Evolutionary conservation across 73 alveolate genomes (phyloP).

Genomic region (Paramecium sexaurelia): DNA sequence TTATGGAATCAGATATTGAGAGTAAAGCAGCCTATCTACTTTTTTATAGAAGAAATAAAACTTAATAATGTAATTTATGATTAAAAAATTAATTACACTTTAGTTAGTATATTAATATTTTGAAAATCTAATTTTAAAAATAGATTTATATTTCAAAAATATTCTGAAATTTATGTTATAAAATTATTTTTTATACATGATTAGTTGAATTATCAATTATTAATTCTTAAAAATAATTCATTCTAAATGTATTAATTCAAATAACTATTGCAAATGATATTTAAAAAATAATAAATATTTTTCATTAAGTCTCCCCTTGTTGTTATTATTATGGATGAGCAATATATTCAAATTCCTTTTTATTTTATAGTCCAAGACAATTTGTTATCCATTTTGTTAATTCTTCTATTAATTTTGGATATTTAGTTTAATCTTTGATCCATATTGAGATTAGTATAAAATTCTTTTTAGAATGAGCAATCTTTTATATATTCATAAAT

Average conservation of each 20-base stretch:
- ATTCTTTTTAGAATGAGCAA: slow-evolving; percentile 35
- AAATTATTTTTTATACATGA: too few species aligned
- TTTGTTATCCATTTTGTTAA: background rate
- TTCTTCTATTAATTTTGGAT: slow-evolving; percentile 10
- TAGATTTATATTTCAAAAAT: too few species aligned
- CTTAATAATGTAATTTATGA: background rate
- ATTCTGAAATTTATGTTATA: too few species aligned
- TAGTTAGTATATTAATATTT: background rate
- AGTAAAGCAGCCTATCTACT: slow-evolving; percentile 81
- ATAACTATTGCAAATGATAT: background rate
- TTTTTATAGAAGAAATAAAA: slow-evolving; percentile 84
- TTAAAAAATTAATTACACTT: background rate
- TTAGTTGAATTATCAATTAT: too few species aligned
- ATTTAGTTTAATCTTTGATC: slow-evolving; percentile 2
- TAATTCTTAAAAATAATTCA: too few species aligned
- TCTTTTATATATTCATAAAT: background rate
- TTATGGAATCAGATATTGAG: slow-evolving; percentile 63
- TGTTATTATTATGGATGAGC: slow-evolving; percentile 21
- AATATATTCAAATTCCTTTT: slow-evolving; percentile 11
- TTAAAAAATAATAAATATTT: background rate
- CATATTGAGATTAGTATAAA: slow-evolving; percentile 38
- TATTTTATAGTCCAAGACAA: background rate
- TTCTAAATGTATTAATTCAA: too few species aligned
- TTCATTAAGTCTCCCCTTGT: slow-evolving; percentile 34
- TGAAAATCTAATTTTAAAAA: too few species aligned